These are phyloP conservation scores for Hygrophila difformis DNA, from an alignment of 257 asterid species.

Conservation along the genomic window DNA sequence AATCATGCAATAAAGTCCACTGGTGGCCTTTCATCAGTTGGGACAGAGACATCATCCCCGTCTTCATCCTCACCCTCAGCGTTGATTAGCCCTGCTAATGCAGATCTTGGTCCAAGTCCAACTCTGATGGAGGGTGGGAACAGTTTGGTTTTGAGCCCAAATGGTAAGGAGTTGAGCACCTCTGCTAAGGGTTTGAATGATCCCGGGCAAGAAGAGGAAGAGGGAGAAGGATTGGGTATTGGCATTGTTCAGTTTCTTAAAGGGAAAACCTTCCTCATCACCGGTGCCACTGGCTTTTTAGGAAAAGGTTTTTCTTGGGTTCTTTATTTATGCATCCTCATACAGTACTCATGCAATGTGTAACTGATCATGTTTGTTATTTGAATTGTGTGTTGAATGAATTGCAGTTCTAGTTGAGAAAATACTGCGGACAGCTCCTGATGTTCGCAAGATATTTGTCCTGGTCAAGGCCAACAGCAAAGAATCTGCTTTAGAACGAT, in stretches of 20 bases:
- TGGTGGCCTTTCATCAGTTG: conserved; percentile 44
- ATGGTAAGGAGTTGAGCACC: conserved; percentile 42
- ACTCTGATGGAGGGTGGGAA: conserved; percentile 32
- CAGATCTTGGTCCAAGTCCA: conserved; percentile 35
- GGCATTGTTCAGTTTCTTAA: conserved; percentile 59
- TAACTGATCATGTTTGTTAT: too few relatives aligned
- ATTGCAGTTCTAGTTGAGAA: conserved; percentile 81
- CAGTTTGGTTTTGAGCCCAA: conserved; percentile 40
- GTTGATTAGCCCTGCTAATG: conserved; percentile 20
- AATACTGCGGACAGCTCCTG: conserved; percentile 77
- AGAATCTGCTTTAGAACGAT: conserved; percentile 58
- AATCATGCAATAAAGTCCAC: conserved; percentile 40
- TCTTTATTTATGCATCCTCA: background rate
- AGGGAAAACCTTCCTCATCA: conserved; percentile 48
- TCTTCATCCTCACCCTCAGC: too few relatives aligned
- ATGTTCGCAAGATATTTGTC: conserved; percentile 62
- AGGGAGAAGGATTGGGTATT: conserved; percentile 46
- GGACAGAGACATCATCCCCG: conserved; percentile 30
- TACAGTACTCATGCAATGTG: background rate
- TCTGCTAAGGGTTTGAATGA: conserved; percentile 11
- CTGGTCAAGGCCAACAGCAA: conserved; percentile 74
- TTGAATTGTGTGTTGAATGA: background rate
- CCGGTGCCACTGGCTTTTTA: conserved; percentile 73
- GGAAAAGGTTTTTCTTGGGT: conserved; percentile 41
- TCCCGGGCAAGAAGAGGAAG: conserved; percentile 26